Percentiles rank a stretch among this genome's conserved stretches.
Evolutionary conservation across 2,329 filamentous ascomycete species (phyloP).

Genomic region (Apiospora kogelbergensis): DNA sequence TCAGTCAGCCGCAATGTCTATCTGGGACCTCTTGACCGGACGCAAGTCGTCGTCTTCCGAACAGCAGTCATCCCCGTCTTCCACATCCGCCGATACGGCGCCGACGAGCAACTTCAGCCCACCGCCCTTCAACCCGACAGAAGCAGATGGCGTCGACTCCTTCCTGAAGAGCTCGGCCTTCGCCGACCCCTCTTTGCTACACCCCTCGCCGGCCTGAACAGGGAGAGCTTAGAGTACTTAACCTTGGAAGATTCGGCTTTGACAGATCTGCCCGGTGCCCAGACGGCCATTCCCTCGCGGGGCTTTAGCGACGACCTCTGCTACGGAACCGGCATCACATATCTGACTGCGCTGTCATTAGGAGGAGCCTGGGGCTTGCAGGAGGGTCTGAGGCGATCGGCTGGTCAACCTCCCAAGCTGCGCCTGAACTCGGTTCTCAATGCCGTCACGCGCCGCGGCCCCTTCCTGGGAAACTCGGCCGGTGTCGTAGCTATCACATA

Average conservation of each 20-base stretch:
- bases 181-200: slow-evolving; percentile 83
- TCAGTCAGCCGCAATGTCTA: slow-evolving; percentile 44
- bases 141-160: slow-evolving; percentile 77
- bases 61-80: slow-evolving; percentile 39
- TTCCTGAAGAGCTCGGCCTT: slow-evolving; percentile 78
- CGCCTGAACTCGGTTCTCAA: slow-evolving; percentile 93
- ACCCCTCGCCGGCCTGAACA: slow-evolving; percentile 89
- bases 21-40: slow-evolving; percentile 64
- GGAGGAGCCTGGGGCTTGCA: slow-evolving; percentile 91
- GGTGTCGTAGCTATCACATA: slow-evolving; percentile 96
- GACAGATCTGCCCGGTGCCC: slow-evolving; percentile 80
- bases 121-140: slow-evolving; percentile 67
- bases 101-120: slow-evolving; percentile 52
- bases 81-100: slow-evolving; percentile 45
- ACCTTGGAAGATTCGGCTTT: slow-evolving; percentile 89
- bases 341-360: slow-evolving; percentile 79
- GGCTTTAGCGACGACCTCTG: slow-evolving; percentile 98
- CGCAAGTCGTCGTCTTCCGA: slow-evolving; percentile 49
- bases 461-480: slow-evolving; percentile 93
- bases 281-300: slow-evolving; percentile 87
- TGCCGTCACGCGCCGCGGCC: slow-evolving; percentile 86
- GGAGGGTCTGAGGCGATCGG: slow-evolving; percentile 82
- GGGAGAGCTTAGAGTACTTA: slow-evolving; percentile 92
- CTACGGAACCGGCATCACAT: slow-evolving; percentile 94
- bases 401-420: slow-evolving; percentile 79